phyloP scores from a whole-genome alignment of 805 yeast genomes.

The Zygoascus flipseniorum region DNA sequence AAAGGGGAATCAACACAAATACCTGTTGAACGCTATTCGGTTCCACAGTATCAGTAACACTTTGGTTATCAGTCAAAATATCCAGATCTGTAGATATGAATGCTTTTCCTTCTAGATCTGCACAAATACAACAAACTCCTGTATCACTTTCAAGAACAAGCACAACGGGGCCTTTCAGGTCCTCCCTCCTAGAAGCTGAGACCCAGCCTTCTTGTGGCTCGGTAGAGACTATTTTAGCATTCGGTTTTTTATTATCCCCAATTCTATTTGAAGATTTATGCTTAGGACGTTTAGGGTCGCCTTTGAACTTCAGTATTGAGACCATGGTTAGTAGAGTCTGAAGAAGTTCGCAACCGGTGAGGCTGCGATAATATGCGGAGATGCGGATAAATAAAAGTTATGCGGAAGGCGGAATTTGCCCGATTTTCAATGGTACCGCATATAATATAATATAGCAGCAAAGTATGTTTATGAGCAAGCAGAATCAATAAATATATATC shows the following conservation, averaged over 20 bases:
- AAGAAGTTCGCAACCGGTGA: neutral
- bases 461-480: too few relatives aligned
- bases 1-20: constrained; percentile 20
- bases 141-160: constrained; percentile 13
- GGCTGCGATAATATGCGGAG: neutral
- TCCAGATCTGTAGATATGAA: constrained; percentile 17
- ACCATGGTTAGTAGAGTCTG: constrained; percentile 24
- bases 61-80: neutral
- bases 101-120: constrained; percentile 21
- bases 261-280: constrained; percentile 1
- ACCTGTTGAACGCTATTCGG: constrained; percentile 30
- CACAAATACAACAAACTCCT: constrained; percentile 10
- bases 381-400: neutral
- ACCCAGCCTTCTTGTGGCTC: constrained; percentile 19
- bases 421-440: neutral
- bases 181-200: constrained; percentile 22
- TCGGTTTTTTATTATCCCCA: neutral
- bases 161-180: constrained; percentile 30
- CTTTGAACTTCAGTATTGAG: constrained; percentile 31
- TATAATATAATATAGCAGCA: too few relatives aligned
- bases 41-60: constrained; percentile 15
- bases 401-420: neutral
- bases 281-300: constrained; percentile 19
- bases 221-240: neutral
- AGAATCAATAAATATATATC: too few relatives aligned